Evolutionary conservation across 306 rosid species (phyloP), one percentile per base, ranked within the genome.

Genomic region (Corylus avellana): DNA sequence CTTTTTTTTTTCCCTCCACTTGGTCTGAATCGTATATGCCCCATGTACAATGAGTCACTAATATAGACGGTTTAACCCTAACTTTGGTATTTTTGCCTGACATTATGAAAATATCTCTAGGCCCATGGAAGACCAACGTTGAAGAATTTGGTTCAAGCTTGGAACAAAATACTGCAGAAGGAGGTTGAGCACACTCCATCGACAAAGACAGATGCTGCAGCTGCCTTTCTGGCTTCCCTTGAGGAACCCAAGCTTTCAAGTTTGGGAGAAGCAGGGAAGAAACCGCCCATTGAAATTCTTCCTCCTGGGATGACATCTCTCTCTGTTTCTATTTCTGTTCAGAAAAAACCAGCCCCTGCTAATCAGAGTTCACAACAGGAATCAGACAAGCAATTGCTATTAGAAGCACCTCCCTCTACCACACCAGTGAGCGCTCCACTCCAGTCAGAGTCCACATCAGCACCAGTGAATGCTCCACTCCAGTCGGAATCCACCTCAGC

Each of bases 121-220:
- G 94, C 99, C 84, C 99, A 93, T 55, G 98, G 99, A 51, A 95
- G 99, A 56, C 98, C 98, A 69, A 93, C 99, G 20, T 78, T 91
- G 90, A 96, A 82, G 91, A 93, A 85, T 87, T 90, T 96, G 87
- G 96, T 93, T 69, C 93, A 93, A 84, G 74, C 90, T 39, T 96
- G 99, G 99, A 96, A 96, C 90, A 94, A 96, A 85, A 78, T 85
- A 84, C 88, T 96, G 29, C 98, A 96, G 73, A 91, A 91, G 88
- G 99, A 96, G 88, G 79, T 96, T 61, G 98, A 89, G 78, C 98
- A 91, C 74, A 87, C 87, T 22, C 87, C 93, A 62, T 71, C 90
- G 1, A 85, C 84, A 70, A 90, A 91, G 83, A 90, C 91, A 12
- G 99, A 95, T 68, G 99, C 97, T 75, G 83, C 99, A 35, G 90